These are phyloP conservation scores for Mrakia hoshinonis DNA, from an alignment of 768 basidiomycete species.

Conservation along the genomic window DNA sequence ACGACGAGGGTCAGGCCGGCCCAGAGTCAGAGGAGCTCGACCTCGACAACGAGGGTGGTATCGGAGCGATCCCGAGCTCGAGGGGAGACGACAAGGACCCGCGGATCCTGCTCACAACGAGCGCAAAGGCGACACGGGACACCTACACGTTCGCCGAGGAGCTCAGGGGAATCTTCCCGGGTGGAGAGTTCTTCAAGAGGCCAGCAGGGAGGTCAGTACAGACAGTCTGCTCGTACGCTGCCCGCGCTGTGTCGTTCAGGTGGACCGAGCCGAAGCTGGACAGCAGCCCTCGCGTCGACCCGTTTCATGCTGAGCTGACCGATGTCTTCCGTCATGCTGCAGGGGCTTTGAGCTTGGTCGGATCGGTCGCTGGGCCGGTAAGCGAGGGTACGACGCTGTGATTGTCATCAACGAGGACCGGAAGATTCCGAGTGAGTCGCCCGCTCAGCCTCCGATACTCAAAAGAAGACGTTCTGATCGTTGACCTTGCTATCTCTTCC, in stretches of 20 bases:
- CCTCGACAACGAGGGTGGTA: conserved; percentile 22
- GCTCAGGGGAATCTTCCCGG: conserved; percentile 77
- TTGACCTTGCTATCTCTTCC: not conserved
- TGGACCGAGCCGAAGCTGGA: not conserved
- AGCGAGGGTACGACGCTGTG: conserved; percentile 76
- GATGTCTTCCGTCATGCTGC: not conserved
- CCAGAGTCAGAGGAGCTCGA: not conserved
- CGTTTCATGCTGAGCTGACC: not conserved
- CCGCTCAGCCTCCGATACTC: too few relatives aligned
- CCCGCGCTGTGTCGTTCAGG: too few relatives aligned
- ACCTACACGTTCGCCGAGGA: conserved; percentile 93
- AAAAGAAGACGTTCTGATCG: too few relatives aligned
- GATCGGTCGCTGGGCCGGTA: conserved; percentile 87
- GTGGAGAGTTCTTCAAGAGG: conserved; percentile 76
- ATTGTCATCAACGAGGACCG: conserved; percentile 92
- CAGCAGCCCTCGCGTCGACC: not conserved
- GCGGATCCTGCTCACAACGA: conserved; percentile 81
- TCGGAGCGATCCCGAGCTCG: conserved; percentile 23
- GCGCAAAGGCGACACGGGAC: conserved; percentile 71
- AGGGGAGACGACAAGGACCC: conserved; percentile 17
- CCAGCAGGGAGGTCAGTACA: conserved; percentile 57
- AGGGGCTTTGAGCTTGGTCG: conserved; percentile 79
- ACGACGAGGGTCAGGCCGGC: conserved; percentile 20
- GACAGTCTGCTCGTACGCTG: not conserved
- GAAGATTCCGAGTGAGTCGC: conserved; percentile 76